Conservation (phyloP, 2,329 filamentous ascomycete genomes). For the Colletotrichum tanaceti region DNA sequence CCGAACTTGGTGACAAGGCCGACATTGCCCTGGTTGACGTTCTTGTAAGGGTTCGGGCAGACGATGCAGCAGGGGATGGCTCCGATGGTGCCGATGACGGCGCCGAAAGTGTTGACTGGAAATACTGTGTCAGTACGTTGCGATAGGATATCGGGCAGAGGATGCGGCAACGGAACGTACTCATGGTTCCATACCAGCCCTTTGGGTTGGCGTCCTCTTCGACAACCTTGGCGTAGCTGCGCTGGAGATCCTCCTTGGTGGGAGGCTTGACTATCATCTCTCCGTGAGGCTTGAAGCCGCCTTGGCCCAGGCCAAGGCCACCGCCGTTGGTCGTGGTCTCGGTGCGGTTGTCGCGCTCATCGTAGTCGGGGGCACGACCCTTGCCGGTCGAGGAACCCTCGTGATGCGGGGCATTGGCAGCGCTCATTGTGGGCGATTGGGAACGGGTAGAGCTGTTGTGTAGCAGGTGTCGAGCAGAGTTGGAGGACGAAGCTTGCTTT, state of each 20-base stretch:
- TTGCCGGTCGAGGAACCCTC: constrained; percentile 38
- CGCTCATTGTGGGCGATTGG: constrained; percentile 38
- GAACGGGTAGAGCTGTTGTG: constrained; percentile 25
- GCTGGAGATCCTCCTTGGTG: constrained; percentile 84
- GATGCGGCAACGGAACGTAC: constrained; percentile 60
- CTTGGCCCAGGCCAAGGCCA: constrained; percentile 32
- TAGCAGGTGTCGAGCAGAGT: constrained; percentile 29
- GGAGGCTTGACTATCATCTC: constrained; percentile 83
- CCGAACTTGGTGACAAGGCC: constrained; percentile 97
- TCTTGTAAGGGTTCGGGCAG: constrained; percentile 97
- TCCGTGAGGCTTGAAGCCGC: constrained; percentile 62
- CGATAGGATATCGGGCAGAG: not conserved
- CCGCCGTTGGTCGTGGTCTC: constrained; percentile 40
- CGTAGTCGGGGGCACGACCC: constrained; percentile 36
- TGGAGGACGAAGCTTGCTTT: constrained; percentile 40
- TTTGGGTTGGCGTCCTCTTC: constrained; percentile 76
- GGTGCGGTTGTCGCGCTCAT: constrained; percentile 30
- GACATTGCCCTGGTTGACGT: constrained; percentile 91
- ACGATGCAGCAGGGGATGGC: constrained; percentile 91
- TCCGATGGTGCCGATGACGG: constrained; percentile 80
- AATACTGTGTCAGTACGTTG: constrained; percentile 19
- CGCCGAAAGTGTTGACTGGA: constrained; percentile 78
- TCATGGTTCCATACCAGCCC: constrained; percentile 92
- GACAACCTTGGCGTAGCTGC: constrained; percentile 76
- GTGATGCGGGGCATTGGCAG: constrained; percentile 26